A percentile compares a stretch with the other conserved stretches of the same genome.
phyloP scores from a whole-genome alignment of 805 yeast species.

The Yamadazyma sp. region DNA sequence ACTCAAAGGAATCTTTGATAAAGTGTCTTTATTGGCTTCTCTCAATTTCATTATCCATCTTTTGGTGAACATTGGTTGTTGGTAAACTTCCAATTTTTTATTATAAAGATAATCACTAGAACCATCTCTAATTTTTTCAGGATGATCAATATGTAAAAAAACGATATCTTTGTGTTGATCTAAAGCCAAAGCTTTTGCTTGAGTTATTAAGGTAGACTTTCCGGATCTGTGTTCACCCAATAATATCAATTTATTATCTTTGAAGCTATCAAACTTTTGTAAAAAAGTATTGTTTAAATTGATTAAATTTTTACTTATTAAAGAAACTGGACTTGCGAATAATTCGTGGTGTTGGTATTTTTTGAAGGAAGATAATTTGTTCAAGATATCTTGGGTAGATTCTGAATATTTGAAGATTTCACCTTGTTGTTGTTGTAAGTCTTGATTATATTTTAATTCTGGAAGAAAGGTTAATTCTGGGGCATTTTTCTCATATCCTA shows the following conservation, averaged over 20 bases:
- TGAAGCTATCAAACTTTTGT: conserved; percentile 21
- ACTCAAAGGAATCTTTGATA: conserved; percentile 33
- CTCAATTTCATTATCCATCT: conserved; percentile 51
- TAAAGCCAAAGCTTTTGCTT: conserved; percentile 57
- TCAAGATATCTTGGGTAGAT: conserved; percentile 40
- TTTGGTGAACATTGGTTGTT: conserved; percentile 77
- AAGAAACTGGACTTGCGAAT: conserved; percentile 55
- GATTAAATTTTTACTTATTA: conserved; percentile 52
- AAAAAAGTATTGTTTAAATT: conserved; percentile 37
- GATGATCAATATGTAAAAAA: conserved; percentile 62
- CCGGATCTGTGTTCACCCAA: conserved; percentile 77
- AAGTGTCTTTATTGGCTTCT: conserved; percentile 31
- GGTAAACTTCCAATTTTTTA: conserved; percentile 46
- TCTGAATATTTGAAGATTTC: conserved; percentile 35
- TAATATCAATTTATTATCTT: conserved; percentile 50
- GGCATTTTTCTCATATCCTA: conserved; percentile 35
- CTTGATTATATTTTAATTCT: neutral
- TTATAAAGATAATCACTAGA: conserved; percentile 63
- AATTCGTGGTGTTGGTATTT: conserved; percentile 68
- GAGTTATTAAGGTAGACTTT: conserved; percentile 69
- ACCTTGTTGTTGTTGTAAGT: conserved; percentile 7
- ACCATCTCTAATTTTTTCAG: conserved; percentile 66
- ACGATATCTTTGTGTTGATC: conserved; percentile 35
- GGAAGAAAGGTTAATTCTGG: conserved; percentile 10
- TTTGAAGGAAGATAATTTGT: conserved; percentile 60